A percentile compares a stretch with the other conserved stretches of the same genome.
Conservation (phyloP, 768 basidiomycete genomes). For the Calocybe indica region DNA sequence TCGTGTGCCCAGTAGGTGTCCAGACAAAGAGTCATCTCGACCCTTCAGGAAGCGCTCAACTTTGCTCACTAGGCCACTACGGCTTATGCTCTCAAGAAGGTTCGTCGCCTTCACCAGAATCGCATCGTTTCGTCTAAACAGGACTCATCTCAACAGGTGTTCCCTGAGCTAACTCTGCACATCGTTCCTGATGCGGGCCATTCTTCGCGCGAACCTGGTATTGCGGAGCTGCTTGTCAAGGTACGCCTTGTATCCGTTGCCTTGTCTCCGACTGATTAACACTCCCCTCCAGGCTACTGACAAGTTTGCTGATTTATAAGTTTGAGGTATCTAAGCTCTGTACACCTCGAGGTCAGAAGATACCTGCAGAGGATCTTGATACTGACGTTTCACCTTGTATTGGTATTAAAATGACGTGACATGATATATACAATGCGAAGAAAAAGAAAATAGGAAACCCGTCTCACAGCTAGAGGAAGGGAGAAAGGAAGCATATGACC, state of each 20-base stretch:
- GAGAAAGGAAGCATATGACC: not conserved
- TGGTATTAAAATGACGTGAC: not conserved
- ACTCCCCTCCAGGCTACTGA: conserved; percentile 29
- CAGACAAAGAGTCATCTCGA: no score
- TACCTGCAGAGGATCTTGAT: no score
- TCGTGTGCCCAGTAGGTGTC: conserved; percentile 71
- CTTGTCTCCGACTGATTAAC: no score
- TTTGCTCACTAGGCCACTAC: conserved; percentile 55
- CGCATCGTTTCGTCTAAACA: not conserved
- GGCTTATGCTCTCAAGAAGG: conserved; percentile 76
- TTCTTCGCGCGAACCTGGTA: conserved; percentile 72
- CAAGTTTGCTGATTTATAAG: conserved; percentile 30
- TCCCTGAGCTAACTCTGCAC: conserved; percentile 72
- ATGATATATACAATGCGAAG: not conserved
- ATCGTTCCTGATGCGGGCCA: conserved; percentile 88
- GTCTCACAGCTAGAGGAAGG: conserved; percentile 3
- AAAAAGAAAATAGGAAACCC: not conserved
- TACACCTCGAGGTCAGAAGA: no score
- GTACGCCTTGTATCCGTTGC: conserved; percentile 25
- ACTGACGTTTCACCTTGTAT: no score
- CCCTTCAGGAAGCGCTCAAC: not conserved
- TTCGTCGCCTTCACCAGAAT: conserved; percentile 6
- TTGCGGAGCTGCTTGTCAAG: conserved; percentile 62
- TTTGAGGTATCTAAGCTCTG: no score
- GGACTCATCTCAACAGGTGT: conserved; percentile 32